A percentile compares a stretch with the other conserved stretches of the same genome.
phyloP scores from a whole-genome alignment of 1,284 basidiomycete species.

The Apiotrichum veenhuisii region DNA sequence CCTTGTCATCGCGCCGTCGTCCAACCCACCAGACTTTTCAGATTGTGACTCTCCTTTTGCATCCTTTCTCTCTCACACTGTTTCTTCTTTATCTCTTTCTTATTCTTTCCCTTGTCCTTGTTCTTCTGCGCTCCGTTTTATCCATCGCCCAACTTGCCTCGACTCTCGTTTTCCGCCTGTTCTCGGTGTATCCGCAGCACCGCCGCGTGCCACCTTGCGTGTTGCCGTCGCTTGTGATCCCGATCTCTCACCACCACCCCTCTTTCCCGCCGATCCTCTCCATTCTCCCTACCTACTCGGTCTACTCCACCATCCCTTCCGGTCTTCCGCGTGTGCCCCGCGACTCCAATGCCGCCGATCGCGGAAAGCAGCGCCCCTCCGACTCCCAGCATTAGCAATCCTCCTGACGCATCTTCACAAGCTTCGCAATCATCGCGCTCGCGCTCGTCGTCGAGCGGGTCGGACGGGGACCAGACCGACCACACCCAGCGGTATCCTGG shows the following conservation, averaged over 20 bases:
- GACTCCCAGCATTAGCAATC: too few species aligned
- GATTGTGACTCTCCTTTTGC: not conserved
- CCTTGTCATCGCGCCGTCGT: too few species aligned
- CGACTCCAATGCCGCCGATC: not conserved
- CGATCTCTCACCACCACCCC: not conserved
- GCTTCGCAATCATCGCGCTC: not conserved
- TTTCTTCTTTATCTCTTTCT: not conserved
- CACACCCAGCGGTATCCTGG: too few species aligned
- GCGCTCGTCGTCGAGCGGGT: not conserved
- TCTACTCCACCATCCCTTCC: too few species aligned
- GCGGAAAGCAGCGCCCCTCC: not conserved
- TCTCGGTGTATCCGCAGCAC: too few species aligned
- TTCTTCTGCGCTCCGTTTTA: not conserved
- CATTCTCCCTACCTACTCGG: too few species aligned
- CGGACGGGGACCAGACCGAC: not conserved
- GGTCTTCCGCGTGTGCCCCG: not conserved
- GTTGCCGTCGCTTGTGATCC: too few species aligned
- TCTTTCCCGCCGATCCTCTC: too few species aligned
- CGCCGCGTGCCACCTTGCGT: too few species aligned
- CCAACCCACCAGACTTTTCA: too few species aligned
- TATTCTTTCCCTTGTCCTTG: not conserved
- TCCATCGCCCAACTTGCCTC: not conserved
- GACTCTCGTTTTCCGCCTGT: not conserved
- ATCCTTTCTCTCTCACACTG: not conserved
- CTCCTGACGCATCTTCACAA: too few species aligned